Evolutionary conservation across 1,284 basidiomycete species (phyloP), one percentile per base, ranked within the genome.

Genomic region (Microbotryum lychnidis-dioicae): DNA sequence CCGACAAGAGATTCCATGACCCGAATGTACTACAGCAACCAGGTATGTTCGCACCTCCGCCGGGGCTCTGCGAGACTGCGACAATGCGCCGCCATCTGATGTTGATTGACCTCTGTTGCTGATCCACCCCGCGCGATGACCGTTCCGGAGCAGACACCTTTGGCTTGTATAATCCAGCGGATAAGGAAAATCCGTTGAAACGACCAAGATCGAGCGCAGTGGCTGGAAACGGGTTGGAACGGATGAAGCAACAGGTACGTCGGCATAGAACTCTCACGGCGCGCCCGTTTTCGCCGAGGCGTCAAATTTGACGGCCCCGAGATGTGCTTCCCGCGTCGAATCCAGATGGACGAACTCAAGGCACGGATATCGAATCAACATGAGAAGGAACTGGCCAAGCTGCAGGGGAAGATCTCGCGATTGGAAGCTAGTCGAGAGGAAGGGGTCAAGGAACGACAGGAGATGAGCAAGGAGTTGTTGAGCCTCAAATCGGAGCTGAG

Each of bases 321-420:
- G 4, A 8, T 2, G 14, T n/a, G 21, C 2, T 18, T 16, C 31
- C 12, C 46, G 18, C 5, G 18, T 9, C n/a, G 25, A 27, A n/a
- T 10, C 7, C 46, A 67, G 65, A 61, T 67, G 29, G 66, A 65
- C 18, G 63, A 67, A 10, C 60, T 58, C 18, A 62, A 64, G n/a
- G 18, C 31, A 3, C 46, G 63, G 18, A 21, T 65, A 23, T 27
- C 52, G 8, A 20, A 33, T 2, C 6, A 44, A 4, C 58, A 63
- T 45, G 63, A 63, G 27, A 63, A 67, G 50, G 63, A 67, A 12
- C 6, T 57, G 20, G 42, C 57, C n/a, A 63, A 61, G 47, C 51
- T 63, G 14, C 21, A 51, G 21, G 29, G 56, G 25, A 67, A 67
- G 46, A 10, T 67, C 8, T 21, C 46, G 5, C 51, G 60, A 21